These are phyloP conservation scores for Barnettozyma wickerhamii DNA, from an alignment of 805 yeast species.

Conservation along the genomic window DNA sequence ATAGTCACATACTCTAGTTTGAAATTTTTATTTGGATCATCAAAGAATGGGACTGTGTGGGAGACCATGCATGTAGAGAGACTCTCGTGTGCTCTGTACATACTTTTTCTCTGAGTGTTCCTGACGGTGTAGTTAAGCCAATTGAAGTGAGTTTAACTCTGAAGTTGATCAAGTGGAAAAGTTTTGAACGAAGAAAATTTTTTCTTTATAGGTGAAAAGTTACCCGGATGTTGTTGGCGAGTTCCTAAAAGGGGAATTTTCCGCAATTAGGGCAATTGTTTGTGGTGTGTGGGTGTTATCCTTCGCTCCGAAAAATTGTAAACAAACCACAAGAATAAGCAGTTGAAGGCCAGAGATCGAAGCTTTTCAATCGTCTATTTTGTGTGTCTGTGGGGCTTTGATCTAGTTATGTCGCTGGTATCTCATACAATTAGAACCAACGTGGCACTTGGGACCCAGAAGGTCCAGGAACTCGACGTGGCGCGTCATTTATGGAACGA, in stretches of 20 bases:
- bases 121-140: not conserved
- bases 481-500: slow-evolving; percentile 22
- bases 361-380: no score
- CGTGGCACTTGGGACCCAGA: not conserved
- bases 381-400: no score
- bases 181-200: not conserved
- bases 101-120: slow-evolving; percentile 5
- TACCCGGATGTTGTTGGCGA: slow-evolving; percentile 1
- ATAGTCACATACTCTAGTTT: slow-evolving; percentile 67
- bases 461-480: slow-evolving; percentile 19
- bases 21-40: slow-evolving; percentile 33
- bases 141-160: no score
- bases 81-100: not conserved
- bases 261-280: slow-evolving; percentile 5
- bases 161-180: not conserved
- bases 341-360: not conserved
- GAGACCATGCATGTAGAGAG: not conserved
- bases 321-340: slow-evolving; percentile 1
- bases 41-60: slow-evolving; percentile 9
- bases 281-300: slow-evolving; percentile 7
- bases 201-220: not conserved
- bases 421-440: slow-evolving; percentile 12
- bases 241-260: not conserved
- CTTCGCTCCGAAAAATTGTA: slow-evolving; percentile 2
- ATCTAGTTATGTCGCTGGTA: slow-evolving; percentile 13